Percentiles rank a stretch among this genome's conserved stretches.
Conservation (phyloP, 495 filamentous ascomycete genomes). For the Penicillium odoratum region DNA sequence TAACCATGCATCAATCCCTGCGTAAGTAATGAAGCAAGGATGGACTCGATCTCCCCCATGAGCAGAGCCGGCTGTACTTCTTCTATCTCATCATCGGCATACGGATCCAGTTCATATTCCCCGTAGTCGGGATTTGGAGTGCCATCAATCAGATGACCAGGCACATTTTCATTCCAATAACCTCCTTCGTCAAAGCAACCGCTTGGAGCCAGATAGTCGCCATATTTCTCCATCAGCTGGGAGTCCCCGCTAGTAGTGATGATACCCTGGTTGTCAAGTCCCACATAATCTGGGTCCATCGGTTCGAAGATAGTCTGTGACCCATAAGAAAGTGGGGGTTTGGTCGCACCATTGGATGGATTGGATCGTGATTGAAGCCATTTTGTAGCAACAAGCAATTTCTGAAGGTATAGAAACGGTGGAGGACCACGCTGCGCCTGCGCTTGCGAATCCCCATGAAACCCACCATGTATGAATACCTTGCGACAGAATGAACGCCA, state of each 20-base stretch:
- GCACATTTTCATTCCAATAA: slow-evolving; percentile 27
- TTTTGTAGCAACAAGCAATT: slow-evolving; percentile 37
- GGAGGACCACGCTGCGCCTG: slow-evolving; percentile 43
- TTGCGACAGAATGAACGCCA: slow-evolving; percentile 82
- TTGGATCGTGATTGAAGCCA: slow-evolving; percentile 42
- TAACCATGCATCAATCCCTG: slow-evolving; percentile 88
- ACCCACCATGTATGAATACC: slow-evolving; percentile 65
- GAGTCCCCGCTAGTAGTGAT: slow-evolving; percentile 13
- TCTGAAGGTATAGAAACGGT: slow-evolving; percentile 44
- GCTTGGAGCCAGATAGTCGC: slow-evolving; percentile 39
- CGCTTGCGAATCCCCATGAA: slow-evolving; percentile 46
- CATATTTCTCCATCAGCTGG: slow-evolving; percentile 30
- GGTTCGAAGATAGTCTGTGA: slow-evolving; percentile 36
- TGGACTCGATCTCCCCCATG: slow-evolving; percentile 71
- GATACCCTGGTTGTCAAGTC: slow-evolving; percentile 13
- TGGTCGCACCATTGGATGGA: slow-evolving; percentile 10
- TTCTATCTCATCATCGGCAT: slow-evolving; percentile 21
- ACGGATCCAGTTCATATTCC: slow-evolving; percentile 44
- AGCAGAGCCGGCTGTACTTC: slow-evolving; percentile 46
- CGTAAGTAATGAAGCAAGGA: slow-evolving; percentile 72
- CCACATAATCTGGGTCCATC: slow-evolving; percentile 35
- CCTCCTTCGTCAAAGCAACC: slow-evolving; percentile 40
- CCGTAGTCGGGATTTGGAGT: slow-evolving; percentile 47
- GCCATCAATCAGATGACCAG: slow-evolving; percentile 34
- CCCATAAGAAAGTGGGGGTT: slow-evolving; percentile 17